Percentiles rank a stretch among this genome's conserved stretches.
Evolutionary conservation across 2,329 filamentous ascomycete species (phyloP).

Genomic region (Aspergillus arachidicola): DNA sequence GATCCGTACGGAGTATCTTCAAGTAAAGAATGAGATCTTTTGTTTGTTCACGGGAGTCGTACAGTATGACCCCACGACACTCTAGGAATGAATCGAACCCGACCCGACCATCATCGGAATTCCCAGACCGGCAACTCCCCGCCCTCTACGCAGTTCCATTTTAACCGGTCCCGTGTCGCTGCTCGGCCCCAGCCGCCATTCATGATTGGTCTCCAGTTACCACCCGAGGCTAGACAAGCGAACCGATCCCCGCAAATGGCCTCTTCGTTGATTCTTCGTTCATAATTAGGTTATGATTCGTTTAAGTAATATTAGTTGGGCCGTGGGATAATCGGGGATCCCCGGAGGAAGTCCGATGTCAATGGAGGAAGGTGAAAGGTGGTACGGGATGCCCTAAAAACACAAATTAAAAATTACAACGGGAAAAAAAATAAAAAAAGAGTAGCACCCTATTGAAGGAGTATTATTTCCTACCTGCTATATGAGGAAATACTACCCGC

Average conservation of each 20-base stretch:
- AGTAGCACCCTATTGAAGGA: not conserved
- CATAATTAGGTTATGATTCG: constrained; percentile 2
- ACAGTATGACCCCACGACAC: not conserved
- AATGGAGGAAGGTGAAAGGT: not conserved
- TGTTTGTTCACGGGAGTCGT: not conserved
- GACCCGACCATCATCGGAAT: constrained; percentile 19
- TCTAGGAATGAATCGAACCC: constrained; percentile 9
- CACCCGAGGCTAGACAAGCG: constrained; percentile 20
- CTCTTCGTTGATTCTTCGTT: constrained; percentile 2
- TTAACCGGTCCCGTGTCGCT: constrained; percentile 28
- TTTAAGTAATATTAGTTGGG: constrained; percentile 5
- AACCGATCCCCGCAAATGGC: constrained; percentile 24
- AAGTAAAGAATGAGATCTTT: not conserved
- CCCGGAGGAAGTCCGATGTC: constrained; percentile 10
- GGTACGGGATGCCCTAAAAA: constrained; percentile 3
- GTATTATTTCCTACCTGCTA: not conserved
- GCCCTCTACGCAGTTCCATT: constrained; percentile 14
- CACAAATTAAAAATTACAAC: not conserved
- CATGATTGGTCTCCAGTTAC: constrained; percentile 21
- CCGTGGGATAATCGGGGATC: constrained; percentile 9
- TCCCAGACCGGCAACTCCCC: constrained; percentile 17
- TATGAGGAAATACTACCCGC: constrained; percentile 6
- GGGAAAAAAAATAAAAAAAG: not conserved
- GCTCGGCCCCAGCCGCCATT: constrained; percentile 17
- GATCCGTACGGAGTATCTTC: not conserved